phyloP scores from a whole-genome alignment of 106 monocot species.

The Cymbidium sinense region DNA sequence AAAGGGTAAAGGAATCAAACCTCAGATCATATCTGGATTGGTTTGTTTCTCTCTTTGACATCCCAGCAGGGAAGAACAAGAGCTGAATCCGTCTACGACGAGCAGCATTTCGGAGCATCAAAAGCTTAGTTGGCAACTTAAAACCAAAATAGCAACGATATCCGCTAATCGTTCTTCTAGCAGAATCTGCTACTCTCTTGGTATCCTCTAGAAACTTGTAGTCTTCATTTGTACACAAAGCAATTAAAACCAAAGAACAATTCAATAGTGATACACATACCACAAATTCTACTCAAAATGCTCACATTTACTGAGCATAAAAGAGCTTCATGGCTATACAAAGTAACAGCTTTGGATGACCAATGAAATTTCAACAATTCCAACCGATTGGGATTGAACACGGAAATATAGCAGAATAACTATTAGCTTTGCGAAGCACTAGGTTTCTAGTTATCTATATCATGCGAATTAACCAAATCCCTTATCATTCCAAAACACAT shows the following conservation, averaged over 20 bases:
- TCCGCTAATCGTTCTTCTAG: constrained; percentile 26
- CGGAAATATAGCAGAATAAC: background rate
- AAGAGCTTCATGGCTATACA: background rate
- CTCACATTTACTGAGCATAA: background rate
- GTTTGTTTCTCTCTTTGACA: constrained; percentile 72
- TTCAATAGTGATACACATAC: background rate
- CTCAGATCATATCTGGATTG: constrained; percentile 46
- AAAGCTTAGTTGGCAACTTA: constrained; percentile 29
- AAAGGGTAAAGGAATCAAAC: constrained; percentile 17
- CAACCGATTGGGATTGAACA: background rate
- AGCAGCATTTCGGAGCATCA: constrained; percentile 45
- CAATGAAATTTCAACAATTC: background rate
- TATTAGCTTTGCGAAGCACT: background rate
- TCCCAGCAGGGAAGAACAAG: constrained; percentile 42
- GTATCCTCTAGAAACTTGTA: constrained; percentile 83
- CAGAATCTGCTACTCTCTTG: constrained; percentile 52
- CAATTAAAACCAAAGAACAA: constrained; percentile 3
- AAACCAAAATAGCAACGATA: constrained; percentile 23
- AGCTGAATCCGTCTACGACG: constrained; percentile 30
- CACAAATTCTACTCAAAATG: background rate
- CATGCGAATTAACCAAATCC: background rate
- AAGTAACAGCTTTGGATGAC: background rate
- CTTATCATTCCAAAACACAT: background rate
- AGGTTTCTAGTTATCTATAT: background rate
- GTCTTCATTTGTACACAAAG: constrained; percentile 31